These are phyloP conservation scores for Amoeboaphelidium protococcarum DNA, from an alignment of 371 early-diverging fungal genomes.

Conservation along the genomic window DNA sequence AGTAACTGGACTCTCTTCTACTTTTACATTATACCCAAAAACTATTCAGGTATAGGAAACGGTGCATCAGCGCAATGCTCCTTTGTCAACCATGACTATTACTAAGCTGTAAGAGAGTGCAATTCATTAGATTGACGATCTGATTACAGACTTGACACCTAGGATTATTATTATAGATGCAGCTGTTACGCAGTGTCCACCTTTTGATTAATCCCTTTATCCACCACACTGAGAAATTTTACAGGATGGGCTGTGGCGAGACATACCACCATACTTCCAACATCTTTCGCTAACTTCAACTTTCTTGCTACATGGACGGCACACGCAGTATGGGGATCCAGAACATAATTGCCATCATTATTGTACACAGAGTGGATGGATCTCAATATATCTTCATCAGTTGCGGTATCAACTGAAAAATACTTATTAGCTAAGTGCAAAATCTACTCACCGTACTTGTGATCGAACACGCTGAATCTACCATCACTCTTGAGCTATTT, in stretches of 20 bases:
- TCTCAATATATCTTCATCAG: background rate
- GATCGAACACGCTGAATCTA: slow-evolving; percentile 36
- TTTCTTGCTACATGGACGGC: slow-evolving; percentile 48
- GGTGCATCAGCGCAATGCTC: too few species aligned
- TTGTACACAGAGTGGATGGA: background rate
- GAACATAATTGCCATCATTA: slow-evolving; percentile 22
- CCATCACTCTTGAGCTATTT: background rate
- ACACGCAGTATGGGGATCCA: slow-evolving; percentile 91
- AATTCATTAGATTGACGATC: too few species aligned
- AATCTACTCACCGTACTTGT: slow-evolving; percentile 30
- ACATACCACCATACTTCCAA: slow-evolving; percentile 22
- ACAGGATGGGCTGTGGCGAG: slow-evolving; percentile 87
- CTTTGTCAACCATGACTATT: too few species aligned
- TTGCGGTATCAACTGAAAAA: slow-evolving; percentile 7
- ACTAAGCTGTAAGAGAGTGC: too few species aligned
- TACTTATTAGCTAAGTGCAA: slow-evolving; percentile 26
- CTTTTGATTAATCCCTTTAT: too few species aligned
- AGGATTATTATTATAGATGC: too few species aligned
- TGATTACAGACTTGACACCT: too few species aligned
- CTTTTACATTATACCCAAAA: too few species aligned
- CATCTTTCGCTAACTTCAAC: slow-evolving; percentile 5
- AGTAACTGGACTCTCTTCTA: too few species aligned
- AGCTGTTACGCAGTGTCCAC: too few species aligned
- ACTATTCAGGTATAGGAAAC: too few species aligned
- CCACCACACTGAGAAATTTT: too few species aligned